Percentiles rank a stretch among this genome's conserved stretches.
Conservation (phyloP, 2,329 filamentous ascomycete species). For the Calonectria multiphialidica region DNA sequence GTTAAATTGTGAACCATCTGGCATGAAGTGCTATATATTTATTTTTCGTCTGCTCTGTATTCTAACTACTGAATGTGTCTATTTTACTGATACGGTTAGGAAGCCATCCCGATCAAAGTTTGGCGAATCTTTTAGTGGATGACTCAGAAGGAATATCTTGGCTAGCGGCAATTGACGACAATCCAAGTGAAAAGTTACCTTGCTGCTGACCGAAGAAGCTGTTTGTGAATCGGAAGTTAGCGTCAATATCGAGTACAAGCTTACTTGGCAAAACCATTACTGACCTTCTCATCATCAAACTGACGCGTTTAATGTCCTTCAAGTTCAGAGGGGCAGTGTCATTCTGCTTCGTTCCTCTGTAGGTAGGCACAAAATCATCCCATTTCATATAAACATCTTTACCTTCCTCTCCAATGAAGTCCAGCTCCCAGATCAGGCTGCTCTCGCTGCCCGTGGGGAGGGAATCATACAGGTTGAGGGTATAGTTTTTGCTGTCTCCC, state of each 20-base stretch:
- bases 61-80: not conserved
- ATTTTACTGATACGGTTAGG: not conserved
- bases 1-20: too few relatives aligned
- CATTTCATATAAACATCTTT: slow-evolving; percentile 1
- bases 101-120: not conserved
- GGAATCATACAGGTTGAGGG: not conserved
- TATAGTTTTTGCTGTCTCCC: slow-evolving; percentile 8
- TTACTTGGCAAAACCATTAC: not conserved
- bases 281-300: slow-evolving; percentile 2
- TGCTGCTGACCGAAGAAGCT: slow-evolving; percentile 3
- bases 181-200: not conserved
- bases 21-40: not conserved
- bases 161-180: not conserved
- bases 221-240: not conserved
- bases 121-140: not conserved
- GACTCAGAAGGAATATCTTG: not conserved
- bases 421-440: not conserved
- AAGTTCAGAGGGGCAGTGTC: not conserved
- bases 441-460: not conserved
- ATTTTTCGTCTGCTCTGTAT: too few relatives aligned
- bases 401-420: not conserved
- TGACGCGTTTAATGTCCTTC: slow-evolving; percentile 4
- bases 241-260: not conserved
- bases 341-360: not conserved
- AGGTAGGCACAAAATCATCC: not conserved